Conservation (phyloP, 306 rosid genomes). For the Gynostemma pentaphyllum region DNA sequence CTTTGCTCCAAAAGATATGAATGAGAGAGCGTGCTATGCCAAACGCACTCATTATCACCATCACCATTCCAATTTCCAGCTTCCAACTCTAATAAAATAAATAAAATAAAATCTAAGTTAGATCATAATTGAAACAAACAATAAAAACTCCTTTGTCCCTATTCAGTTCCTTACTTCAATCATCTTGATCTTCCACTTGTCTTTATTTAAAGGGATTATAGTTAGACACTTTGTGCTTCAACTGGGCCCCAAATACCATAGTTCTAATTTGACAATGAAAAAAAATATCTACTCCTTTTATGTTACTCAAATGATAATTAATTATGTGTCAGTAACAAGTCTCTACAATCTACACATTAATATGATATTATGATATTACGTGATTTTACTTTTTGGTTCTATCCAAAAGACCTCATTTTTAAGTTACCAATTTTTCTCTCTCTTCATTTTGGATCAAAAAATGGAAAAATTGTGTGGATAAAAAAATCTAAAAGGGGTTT, state of each 20-base stretch:
- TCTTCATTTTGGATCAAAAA: no score
- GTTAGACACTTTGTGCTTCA: not conserved
- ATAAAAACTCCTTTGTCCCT: not conserved
- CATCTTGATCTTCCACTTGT: not conserved
- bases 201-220: not conserved
- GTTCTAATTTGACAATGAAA: no score
- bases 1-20: conserved; percentile 43
- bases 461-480: no score
- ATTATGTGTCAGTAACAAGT: no score
- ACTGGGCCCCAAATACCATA: not conserved
- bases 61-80: conserved; percentile 14
- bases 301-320: no score
- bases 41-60: conserved; percentile 56
- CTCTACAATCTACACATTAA: no score
- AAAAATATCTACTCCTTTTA: no score
- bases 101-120: conserved; percentile 1
- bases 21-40: conserved; percentile 21
- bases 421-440: no score
- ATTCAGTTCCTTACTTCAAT: not conserved
- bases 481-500: no score
- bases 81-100: not conserved
- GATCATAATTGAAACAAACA: not conserved
- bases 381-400: no score
- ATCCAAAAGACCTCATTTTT: no score
- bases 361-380: no score